These are phyloP conservation scores for Basipetospora chlamydospora DNA, from an alignment of 2,329 filamentous ascomycete genomes.

Conservation along the genomic window DNA sequence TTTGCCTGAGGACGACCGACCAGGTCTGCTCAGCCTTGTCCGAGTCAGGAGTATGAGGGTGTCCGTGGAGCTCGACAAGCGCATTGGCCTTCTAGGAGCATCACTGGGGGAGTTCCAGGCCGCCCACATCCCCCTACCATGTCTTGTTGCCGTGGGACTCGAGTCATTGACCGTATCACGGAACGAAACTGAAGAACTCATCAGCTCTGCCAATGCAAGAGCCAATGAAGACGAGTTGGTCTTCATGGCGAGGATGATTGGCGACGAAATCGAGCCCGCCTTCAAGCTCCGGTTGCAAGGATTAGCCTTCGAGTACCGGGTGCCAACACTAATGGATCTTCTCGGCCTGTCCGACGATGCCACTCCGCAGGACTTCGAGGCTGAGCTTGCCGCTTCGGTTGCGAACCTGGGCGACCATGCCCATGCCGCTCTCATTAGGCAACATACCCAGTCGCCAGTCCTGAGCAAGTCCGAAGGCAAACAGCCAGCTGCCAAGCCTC, in stretches of 20 bases:
- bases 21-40: constrained; percentile 66
- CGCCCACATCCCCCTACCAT: constrained; percentile 73
- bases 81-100: constrained; percentile 50
- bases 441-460: constrained; percentile 4
- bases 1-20: constrained; percentile 85
- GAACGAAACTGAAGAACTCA: constrained; percentile 54
- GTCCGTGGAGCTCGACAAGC: constrained; percentile 48
- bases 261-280: constrained; percentile 85
- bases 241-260: constrained; percentile 78
- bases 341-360: constrained; percentile 54
- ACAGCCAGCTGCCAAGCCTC: constrained; percentile 30
- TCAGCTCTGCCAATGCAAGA: constrained; percentile 35
- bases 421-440: constrained; percentile 29
- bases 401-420: constrained; percentile 57
- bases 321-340: constrained; percentile 68
- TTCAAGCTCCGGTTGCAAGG: constrained; percentile 81
- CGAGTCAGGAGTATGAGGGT: constrained; percentile 49
- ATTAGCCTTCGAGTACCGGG: constrained; percentile 73
- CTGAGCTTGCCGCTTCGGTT: constrained; percentile 64
- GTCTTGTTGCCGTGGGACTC: constrained; percentile 66
- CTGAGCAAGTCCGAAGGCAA: constrained; percentile 12
- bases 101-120: constrained; percentile 50
- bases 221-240: constrained; percentile 30
- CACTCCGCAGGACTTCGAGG: constrained; percentile 58
- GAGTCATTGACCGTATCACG: constrained; percentile 46